Base-by-base conservation (phyloP, 1,139 yeast genomes). In the Kodamaea derodonti region DNA sequence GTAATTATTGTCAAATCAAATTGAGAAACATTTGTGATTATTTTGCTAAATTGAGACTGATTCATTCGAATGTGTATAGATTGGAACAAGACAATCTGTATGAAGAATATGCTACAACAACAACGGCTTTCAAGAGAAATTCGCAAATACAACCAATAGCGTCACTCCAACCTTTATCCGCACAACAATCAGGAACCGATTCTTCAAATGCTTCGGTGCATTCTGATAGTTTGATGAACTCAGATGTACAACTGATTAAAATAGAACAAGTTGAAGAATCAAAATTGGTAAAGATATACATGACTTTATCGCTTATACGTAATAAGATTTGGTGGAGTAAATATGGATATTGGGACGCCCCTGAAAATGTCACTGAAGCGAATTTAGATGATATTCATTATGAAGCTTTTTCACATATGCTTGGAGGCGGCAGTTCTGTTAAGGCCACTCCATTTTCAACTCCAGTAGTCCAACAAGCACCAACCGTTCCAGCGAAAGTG, bases 1-100 rank as follows among this genome's bases (percentile, higher is more conserved):
- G 97, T 56, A 82, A 82, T 46, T 82, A 78, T 52, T 92, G 97
- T 60, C 67, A 90, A 33, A 72, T 81, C 36, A 80, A 87, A 48
- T 73, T 88, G 34, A 74, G 97, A 47, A 78, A 84, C 40, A 78
- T 82, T 22, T 80, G 95, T 62, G 92, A 87, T 43, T 72, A 84
- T 48, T 78, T 80, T 58, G 82, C 92, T 35, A 79, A 84, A 47
- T 60, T 87, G 42, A 70, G 95, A 45, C 69, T 83, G 12, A 62
- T 86, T 27, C 73, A 80, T 45, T 65, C 65, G 58, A 71, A 71
- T 47, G 60, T 70, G 29, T 68, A 67, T 51, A 65, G 65, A 43
- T 48, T 69, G 33, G 45, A 52, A 32, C 67, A 47, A n/a, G 49
- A 49, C 27, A 20, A 30, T 3, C 30, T 40, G 5, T 47, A 50